A percentile compares a stretch with the other conserved stretches of the same genome.
phyloP scores from a whole-genome alignment of 2,329 filamentous ascomycete genomes.

The Dactylellina cionopaga region DNA sequence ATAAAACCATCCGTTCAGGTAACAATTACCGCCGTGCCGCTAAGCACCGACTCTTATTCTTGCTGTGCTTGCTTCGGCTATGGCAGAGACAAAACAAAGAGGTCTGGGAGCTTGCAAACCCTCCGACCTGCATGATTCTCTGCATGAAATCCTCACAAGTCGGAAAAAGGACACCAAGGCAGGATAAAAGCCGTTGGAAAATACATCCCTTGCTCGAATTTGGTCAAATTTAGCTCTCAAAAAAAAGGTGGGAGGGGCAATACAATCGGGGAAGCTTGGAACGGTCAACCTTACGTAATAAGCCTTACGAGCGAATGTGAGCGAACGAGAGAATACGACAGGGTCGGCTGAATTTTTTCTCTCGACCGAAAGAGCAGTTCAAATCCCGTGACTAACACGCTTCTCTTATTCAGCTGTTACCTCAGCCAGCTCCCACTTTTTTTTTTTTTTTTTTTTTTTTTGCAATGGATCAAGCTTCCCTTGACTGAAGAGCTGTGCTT shows the following conservation, averaged over 20 bases:
- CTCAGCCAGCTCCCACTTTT: constrained; percentile 20
- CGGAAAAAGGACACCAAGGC: not conserved
- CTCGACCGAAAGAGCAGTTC: constrained; percentile 41
- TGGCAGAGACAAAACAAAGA: not conserved
- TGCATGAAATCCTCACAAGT: not conserved
- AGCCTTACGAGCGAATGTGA: constrained; percentile 17
- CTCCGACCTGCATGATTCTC: constrained; percentile 12
- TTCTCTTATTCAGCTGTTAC: constrained; percentile 47
- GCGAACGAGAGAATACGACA: constrained; percentile 4
- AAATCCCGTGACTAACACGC: constrained; percentile 6
- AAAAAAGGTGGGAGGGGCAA: no score
- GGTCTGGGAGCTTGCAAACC: not conserved
- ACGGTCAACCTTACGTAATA: constrained; percentile 49
- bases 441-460: no score
- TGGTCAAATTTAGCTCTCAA: no score
- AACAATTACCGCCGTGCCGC: not conserved
- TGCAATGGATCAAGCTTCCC: constrained; percentile 50
- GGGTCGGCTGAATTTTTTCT: constrained; percentile 18
- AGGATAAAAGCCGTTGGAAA: constrained; percentile 40
- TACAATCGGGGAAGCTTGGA: no score
- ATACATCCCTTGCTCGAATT: no score
- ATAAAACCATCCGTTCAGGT: constrained; percentile 14
- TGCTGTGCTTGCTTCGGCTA: not conserved
- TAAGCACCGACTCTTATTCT: constrained; percentile 16
- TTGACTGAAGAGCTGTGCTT: constrained; percentile 12